Evolutionary conservation across 2,329 filamentous ascomycete species (phyloP).

Genomic region (Chalaropsis ovoidea): DNA sequence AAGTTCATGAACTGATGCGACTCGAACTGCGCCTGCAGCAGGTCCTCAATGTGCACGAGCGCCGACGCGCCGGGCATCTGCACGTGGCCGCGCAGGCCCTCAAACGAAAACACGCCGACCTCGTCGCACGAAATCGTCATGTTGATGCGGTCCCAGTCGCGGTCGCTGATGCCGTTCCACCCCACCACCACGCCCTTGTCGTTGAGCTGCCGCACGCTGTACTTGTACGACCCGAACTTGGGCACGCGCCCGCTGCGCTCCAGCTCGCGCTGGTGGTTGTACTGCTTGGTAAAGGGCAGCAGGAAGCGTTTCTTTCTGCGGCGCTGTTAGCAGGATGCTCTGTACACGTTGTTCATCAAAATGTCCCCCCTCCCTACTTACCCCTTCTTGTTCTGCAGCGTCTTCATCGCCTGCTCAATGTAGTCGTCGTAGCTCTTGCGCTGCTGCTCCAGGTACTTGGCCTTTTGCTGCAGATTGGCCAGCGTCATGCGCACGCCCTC

Average conservation of each 20-base stretch:
- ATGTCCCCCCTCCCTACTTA: no score
- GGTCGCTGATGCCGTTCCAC: slow-evolving; percentile 76
- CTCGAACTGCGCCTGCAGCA: slow-evolving; percentile 94
- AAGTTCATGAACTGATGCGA: slow-evolving; percentile 92
- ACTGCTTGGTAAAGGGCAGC: slow-evolving; percentile 94
- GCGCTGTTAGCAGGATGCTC: slow-evolving; percentile 23
- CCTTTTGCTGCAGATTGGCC: slow-evolving; percentile 69
- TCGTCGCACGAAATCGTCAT: slow-evolving; percentile 89
- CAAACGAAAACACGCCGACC: slow-evolving; percentile 86
- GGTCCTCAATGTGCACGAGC: slow-evolving; percentile 78
- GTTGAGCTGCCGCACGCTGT: slow-evolving; percentile 75
- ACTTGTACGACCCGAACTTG: slow-evolving; percentile 97
- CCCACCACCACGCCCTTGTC: slow-evolving; percentile 90
- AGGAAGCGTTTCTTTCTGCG: slow-evolving; percentile 78
- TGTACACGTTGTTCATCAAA: no score
- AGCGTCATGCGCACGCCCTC: slow-evolving; percentile 72
- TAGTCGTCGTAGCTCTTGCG: slow-evolving; percentile 98
- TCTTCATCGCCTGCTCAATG: slow-evolving; percentile 96
- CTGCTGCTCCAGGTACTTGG: slow-evolving; percentile 85
- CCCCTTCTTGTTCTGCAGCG: slow-evolving; percentile 92
- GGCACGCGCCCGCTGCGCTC: slow-evolving; percentile 86
- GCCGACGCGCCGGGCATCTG: slow-evolving; percentile 92
- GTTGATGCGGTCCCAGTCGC: slow-evolving; percentile 84
- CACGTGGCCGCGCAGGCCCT: slow-evolving; percentile 83
- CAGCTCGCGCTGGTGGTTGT: slow-evolving; percentile 94